A percentile compares a stretch with the other conserved stretches of the same genome.
phyloP scores from a whole-genome alignment of 345 rosid genomes.

The Citrus sp. region DNA sequence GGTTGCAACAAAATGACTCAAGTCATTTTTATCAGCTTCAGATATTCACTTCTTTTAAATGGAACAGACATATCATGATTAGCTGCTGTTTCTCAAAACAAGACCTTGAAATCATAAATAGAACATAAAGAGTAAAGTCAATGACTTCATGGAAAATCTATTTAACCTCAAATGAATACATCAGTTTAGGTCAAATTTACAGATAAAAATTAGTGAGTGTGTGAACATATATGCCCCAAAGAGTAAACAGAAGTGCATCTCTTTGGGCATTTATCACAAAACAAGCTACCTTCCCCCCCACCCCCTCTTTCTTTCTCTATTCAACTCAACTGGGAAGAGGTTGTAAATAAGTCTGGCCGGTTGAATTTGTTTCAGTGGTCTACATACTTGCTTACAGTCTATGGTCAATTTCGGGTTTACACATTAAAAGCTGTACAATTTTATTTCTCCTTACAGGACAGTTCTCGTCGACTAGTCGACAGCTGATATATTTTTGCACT shows the following conservation, averaged over 20 bases:
- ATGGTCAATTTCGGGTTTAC: not conserved
- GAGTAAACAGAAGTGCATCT: not conserved
- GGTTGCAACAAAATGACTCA: not conserved
- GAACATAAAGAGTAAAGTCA: not conserved
- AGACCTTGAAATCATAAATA: not conserved
- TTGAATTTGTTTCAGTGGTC: not conserved
- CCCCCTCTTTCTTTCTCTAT: not conserved
- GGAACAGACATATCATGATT: not conserved
- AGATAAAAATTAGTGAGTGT: not conserved
- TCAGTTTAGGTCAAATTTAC: not conserved
- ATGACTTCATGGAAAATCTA: not conserved
- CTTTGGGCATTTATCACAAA: not conserved
- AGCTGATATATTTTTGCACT: not conserved
- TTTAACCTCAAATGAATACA: not conserved
- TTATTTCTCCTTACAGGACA: not conserved
- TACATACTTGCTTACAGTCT: not conserved
- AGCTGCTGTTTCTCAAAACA: not conserved
- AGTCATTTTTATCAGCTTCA: not conserved
- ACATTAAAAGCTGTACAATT: not conserved
- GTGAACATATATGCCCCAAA: not conserved
- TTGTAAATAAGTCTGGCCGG: not conserved
- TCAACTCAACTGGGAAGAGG: not conserved
- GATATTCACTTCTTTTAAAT: not conserved
- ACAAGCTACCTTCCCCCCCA: not conserved
- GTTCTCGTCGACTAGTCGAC: not conserved